Evolutionary conservation across 768 basidiomycete species (phyloP).

Genomic region (Mycena olivaceomarginata): DNA sequence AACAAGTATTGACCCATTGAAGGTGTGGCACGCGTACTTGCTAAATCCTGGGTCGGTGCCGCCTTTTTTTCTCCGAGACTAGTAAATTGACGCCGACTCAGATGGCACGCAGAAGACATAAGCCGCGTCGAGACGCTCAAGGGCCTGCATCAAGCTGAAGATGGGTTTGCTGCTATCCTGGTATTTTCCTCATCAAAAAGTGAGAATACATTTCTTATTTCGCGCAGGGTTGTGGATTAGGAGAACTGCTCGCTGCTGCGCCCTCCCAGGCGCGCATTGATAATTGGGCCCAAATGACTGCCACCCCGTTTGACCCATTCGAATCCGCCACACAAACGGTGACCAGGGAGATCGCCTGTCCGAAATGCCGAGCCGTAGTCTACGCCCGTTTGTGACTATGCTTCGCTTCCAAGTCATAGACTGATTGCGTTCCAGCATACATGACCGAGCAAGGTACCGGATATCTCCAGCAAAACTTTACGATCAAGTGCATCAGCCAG

Average conservation of each 20-base stretch:
- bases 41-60: conserved; percentile 48
- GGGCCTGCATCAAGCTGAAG: conserved; percentile 46
- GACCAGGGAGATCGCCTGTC: conserved; percentile 52
- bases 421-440: conserved; percentile 56
- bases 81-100: conserved; percentile 15
- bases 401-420: neutral
- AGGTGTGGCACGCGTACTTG: conserved; percentile 63
- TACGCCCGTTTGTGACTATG: conserved; percentile 50
- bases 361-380: conserved; percentile 47
- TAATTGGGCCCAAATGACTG: conserved; percentile 44
- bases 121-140: conserved; percentile 46
- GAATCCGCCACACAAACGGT: conserved; percentile 32
- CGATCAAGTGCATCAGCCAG: conserved; percentile 50
- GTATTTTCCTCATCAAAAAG: conserved; percentile 28
- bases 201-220: neutral
- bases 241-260: conserved; percentile 22
- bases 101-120: conserved; percentile 59
- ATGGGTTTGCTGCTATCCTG: conserved; percentile 40
- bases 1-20: neutral
- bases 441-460: conserved; percentile 64
- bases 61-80: neutral
- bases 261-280: conserved; percentile 37
- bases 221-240: conserved; percentile 16
- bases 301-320: conserved; percentile 46
- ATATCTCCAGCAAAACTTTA: conserved; percentile 67